Evolutionary conservation across 148 eudicot genomes (phyloP), one percentile per base, ranked within the genome.

Genomic region (Hydrangea macrophylla): DNA sequence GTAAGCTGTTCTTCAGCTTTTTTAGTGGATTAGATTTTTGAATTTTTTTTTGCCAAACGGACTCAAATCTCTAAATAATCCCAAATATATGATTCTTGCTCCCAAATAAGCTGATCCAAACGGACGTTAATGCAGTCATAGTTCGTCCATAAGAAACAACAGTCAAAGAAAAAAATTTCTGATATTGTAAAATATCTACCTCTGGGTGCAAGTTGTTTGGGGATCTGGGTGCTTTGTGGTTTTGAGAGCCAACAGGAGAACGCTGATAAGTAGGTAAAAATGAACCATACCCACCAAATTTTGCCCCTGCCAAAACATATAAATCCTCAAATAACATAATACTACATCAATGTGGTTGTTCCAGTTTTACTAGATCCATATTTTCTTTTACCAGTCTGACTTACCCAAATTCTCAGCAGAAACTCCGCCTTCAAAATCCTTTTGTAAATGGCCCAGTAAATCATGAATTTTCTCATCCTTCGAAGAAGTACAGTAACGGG

Each of bases 351-450:
- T 64, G 20, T 31, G 70, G 69, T 54, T 57, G 36, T 37, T 45
- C 51, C 57, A 70, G 40, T 69, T 22, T 24, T 48, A 69, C 44
- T 53, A 70, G 20, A 48, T 54, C 53, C 18, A 51, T 35, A 39
- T 18, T 33, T 69, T 74, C 58, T 67, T 28, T 61, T 57, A 28
- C 64, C 72, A 55, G n/a, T n/a, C n/a, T n/a, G n/a, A n/a, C 96
- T 84, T 84, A 94, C 98, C 98, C 85, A 94, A 81, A 78, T 86
- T 94, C 75, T 94, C 98, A 48, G 97, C 90, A 30, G 95, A 90
- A 70, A 88, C 90, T 62, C 87, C 91, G 57, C 97, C 98, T 86
- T 94, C 98, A 81, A 94, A 94, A 72, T 94, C 98, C 73, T 90
- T 94, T 80, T 85, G 88, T 65, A 88, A 88, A 80, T 94, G 96